These are phyloP conservation scores for Tephrocybe rancida DNA, from an alignment of 768 basidiomycete genomes.

Conservation along the genomic window DNA sequence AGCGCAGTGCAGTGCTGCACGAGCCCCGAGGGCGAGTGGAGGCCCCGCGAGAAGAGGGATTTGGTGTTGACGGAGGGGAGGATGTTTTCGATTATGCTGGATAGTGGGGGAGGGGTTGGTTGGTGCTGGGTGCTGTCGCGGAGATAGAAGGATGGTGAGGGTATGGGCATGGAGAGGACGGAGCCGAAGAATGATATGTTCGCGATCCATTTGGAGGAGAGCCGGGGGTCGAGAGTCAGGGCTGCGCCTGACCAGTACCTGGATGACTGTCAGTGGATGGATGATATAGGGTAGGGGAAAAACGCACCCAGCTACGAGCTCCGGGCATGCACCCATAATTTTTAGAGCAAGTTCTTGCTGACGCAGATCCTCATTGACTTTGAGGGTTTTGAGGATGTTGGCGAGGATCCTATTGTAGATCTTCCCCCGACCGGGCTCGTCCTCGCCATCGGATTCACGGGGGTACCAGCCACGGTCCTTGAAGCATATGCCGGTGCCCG, in stretches of 20 bases:
- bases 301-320: conserved; percentile 76
- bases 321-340: conserved; percentile 82
- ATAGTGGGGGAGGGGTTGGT: conserved; percentile 75
- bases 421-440: conserved; percentile 45
- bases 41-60: conserved; percentile 76
- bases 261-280: conserved; percentile 14
- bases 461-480: conserved; percentile 91
- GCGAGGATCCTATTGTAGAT: conserved; percentile 85
- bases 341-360: conserved; percentile 85
- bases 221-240: conserved; percentile 80
- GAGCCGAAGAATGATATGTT: conserved; percentile 84
- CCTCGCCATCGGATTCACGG: conserved; percentile 53
- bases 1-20: conserved; percentile 88
- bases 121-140: conserved; percentile 51
- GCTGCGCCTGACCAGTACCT: conserved; percentile 75
- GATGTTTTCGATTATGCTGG: conserved; percentile 72
- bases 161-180: conserved; percentile 78
- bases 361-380: conserved; percentile 86
- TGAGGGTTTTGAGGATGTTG: conserved; percentile 71
- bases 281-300: neutral
- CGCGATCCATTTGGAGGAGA: conserved; percentile 89
- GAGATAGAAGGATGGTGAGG: conserved; percentile 62
- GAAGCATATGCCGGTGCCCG: conserved; percentile 87
- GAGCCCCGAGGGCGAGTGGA: conserved; percentile 69
- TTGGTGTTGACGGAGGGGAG: conserved; percentile 75